Conservation (phyloP, 2,329 filamentous ascomycete genomes). For the Colletotrichum caudatum region DNA sequence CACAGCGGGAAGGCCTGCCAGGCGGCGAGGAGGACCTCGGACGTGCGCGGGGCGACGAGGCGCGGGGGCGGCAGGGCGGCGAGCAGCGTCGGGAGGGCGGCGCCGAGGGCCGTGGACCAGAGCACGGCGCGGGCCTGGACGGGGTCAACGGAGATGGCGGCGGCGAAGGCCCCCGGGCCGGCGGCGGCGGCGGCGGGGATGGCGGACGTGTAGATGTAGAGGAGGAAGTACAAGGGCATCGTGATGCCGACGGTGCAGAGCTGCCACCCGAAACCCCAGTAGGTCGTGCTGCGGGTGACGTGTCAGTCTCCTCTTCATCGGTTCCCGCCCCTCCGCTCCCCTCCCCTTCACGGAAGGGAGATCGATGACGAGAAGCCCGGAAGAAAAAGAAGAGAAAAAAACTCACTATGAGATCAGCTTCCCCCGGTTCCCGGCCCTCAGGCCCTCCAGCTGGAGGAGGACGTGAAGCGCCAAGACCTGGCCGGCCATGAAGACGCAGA, state of each 20-base stretch:
- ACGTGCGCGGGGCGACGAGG: conserved; percentile 36
- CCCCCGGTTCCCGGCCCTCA: conserved; percentile 42
- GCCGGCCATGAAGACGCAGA: conserved; percentile 43
- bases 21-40: conserved; percentile 42
- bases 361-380: too few relatives aligned
- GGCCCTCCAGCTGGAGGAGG: conserved; percentile 42
- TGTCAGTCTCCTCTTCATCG: not conserved
- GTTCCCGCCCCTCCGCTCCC: too few relatives aligned
- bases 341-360: not conserved
- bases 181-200: conserved; percentile 31
- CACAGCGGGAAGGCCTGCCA: conserved; percentile 46
- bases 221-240: conserved; percentile 44
- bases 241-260: conserved; percentile 44
- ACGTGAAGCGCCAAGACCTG: conserved; percentile 44
- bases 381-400: not conserved
- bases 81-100: conserved; percentile 42
- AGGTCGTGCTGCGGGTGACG: conserved; percentile 28
- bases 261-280: conserved; percentile 45
- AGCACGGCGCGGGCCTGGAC: conserved; percentile 26
- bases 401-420: conserved; percentile 44
- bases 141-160: conserved; percentile 41
- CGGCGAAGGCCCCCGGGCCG: not conserved
- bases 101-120: conserved; percentile 41
- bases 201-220: conserved; percentile 44
- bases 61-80: conserved; percentile 40